Evolutionary conservation across 176 grass and related monocot genomes (phyloP), one percentile per base, ranked within the genome.

Genomic region (Oropetium thomaeum): DNA sequence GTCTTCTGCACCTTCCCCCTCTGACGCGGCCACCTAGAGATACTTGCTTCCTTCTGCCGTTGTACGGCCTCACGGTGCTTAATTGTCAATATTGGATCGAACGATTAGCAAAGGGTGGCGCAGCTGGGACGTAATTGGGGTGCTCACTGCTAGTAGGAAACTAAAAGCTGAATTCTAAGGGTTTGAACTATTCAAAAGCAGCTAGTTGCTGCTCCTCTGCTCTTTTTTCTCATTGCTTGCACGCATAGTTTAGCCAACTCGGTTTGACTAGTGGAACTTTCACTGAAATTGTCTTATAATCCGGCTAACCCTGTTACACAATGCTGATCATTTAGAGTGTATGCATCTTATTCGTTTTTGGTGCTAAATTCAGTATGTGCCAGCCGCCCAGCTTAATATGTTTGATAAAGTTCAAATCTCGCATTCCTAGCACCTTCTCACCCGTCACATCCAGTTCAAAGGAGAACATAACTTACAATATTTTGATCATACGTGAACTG

Each of bases 1-100:
- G 86, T 82, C 71, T 92, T 74, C 53, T 71, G 42, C 74, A 58
- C 80, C 88, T 73, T 86, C 84, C 71, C 35, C 64, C 44, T 73
- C 76, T 69, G 45, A 55, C 54, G 37, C 41, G 55, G 47, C 70
- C 63, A 83, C 60, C 79, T 51, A 48, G 40, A 83, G 86, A 83
- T 88, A 75, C 69, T 79, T 88, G 62, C 69, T 79, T 88, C 26
- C 28, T 70, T 27, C 62, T 55, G 15, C 47, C 68, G 37, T 57
- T 65, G 11, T 64, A 38, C 69, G 40, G 33, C 28, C 44, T 83
- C 43, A 14, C 62, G 17, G 4, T 69, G 61, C 53, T 38, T 22
- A 70, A 75, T 70, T 79, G 8, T 70, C 78, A 69, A 32, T n/a
- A n/a, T 57, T 69, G 37, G 52, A 27, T 75, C 28, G 54, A 63